phyloP scores from a whole-genome alignment of 768 basidiomycete species.

The Mycena polygramma region DNA sequence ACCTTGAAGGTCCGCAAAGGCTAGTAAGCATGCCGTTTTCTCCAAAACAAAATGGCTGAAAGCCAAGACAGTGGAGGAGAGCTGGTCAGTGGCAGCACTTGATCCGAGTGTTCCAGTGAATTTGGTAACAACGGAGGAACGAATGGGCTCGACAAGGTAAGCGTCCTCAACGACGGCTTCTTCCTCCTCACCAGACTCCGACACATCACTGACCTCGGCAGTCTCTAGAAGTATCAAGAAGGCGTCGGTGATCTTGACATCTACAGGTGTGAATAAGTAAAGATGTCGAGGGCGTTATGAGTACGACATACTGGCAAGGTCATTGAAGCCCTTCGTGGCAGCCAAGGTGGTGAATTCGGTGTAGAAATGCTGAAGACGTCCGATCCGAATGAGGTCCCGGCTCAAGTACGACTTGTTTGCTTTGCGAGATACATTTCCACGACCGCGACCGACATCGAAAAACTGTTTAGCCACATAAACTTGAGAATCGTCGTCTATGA shows the following conservation, averaged over 20 bases:
- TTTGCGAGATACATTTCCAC: not conserved
- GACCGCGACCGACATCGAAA: slow-evolving; percentile 7
- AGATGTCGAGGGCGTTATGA: no score
- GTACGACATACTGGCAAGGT: not conserved
- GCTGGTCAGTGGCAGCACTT: not conserved
- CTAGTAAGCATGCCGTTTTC: slow-evolving; percentile 15
- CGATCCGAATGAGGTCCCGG: not conserved
- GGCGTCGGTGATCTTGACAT: not conserved
- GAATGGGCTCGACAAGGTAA: no score
- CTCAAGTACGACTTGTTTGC: not conserved
- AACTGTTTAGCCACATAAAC: slow-evolving; percentile 9
- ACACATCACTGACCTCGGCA: not conserved
- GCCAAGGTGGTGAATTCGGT: not conserved
- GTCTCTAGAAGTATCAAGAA: no score
- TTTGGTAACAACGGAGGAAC: no score
- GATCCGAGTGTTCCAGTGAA: no score
- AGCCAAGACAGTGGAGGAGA: slow-evolving; percentile 2
- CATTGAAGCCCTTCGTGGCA: not conserved
- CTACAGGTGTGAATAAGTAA: slow-evolving; percentile 2
- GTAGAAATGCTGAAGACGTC: not conserved
- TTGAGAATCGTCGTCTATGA: not conserved
- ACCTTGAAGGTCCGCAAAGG: no score
- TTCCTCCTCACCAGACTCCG: not conserved
- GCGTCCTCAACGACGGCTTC: not conserved
- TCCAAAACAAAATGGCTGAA: slow-evolving; percentile 13